phyloP scores from a whole-genome alignment of 495 filamentous ascomycete species.

The Bathelium albidoporum region DNA sequence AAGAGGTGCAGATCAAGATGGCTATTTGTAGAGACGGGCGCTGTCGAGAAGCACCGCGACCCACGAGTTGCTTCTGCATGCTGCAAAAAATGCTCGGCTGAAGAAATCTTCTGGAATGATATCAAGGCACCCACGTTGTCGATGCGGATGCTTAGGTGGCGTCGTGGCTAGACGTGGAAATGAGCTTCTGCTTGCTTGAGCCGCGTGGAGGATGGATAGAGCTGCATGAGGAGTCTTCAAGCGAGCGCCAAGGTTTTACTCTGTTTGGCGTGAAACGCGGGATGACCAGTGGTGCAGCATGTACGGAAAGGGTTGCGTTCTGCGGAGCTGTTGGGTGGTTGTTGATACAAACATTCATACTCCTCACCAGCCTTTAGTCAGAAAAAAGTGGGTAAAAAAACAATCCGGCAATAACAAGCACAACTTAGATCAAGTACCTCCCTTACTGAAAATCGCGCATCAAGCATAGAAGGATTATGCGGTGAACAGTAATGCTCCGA shows the following conservation, averaged over 20 bases:
- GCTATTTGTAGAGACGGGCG: not conserved
- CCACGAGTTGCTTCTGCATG: not conserved
- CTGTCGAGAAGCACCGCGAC: not conserved
- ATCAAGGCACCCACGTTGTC: not conserved
- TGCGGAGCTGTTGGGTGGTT: not conserved
- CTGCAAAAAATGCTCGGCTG: not conserved
- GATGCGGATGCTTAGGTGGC: too few relatives aligned
- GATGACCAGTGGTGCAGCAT: not conserved
- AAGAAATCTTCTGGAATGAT: not conserved
- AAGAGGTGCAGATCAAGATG: not conserved
- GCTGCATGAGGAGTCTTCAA: not conserved
- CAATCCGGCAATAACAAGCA: too few relatives aligned
- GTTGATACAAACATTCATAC: not conserved
- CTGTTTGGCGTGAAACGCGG: not conserved
- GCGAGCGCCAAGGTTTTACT: not conserved
- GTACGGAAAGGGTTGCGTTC: not conserved
- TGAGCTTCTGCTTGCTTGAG: not conserved
- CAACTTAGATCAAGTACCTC: too few relatives aligned
- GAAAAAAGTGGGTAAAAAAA: too few relatives aligned
- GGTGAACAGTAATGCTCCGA: constrained; percentile 1
- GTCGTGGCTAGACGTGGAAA: not conserved
- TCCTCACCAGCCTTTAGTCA: not conserved
- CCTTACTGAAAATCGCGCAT: not conserved
- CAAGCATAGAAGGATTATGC: not conserved
- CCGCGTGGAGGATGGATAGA: not conserved